These are phyloP conservation scores for Pleurozium schreberi DNA, from an alignment of 225 moss, liverwort and hornwort genomes.

Conservation along the genomic window DNA sequence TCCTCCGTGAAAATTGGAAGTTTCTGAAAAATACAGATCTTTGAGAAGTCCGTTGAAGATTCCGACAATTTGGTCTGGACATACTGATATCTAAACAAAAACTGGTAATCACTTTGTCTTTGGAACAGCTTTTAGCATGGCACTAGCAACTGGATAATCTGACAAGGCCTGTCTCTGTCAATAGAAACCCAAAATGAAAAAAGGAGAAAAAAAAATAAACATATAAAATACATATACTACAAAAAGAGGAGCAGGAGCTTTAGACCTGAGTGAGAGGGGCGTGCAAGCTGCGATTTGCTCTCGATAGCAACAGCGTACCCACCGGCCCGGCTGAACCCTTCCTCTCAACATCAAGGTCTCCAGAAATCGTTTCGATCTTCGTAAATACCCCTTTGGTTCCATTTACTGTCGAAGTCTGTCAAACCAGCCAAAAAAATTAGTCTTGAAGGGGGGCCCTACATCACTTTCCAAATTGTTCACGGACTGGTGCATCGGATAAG, in stretches of 20 bases:
- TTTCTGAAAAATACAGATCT: constrained; percentile 31
- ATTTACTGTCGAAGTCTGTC: constrained; percentile 6
- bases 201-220: not conserved
- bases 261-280: constrained; percentile 75
- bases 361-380: not conserved
- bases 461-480: not conserved
- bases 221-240: not conserved
- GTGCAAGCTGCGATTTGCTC: constrained; percentile 53
- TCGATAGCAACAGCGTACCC: constrained; percentile 48
- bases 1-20: constrained; percentile 82
- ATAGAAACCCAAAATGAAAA: not conserved
- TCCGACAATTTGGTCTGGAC: not conserved
- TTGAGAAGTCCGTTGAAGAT: not conserved
- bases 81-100: not conserved
- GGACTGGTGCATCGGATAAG: not conserved
- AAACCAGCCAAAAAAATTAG: not conserved
- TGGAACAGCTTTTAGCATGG: not conserved
- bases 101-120: not conserved
- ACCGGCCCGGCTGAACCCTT: constrained; percentile 71
- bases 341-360: constrained; percentile 20
- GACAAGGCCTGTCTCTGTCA: not conserved
- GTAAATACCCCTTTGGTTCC: not conserved
- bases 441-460: not conserved
- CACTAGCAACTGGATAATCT: not conserved
- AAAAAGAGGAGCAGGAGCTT: not conserved